Base-by-base conservation (phyloP, 768 basidiomycete genomes). In the Collybiopsis luxurians region DNA sequence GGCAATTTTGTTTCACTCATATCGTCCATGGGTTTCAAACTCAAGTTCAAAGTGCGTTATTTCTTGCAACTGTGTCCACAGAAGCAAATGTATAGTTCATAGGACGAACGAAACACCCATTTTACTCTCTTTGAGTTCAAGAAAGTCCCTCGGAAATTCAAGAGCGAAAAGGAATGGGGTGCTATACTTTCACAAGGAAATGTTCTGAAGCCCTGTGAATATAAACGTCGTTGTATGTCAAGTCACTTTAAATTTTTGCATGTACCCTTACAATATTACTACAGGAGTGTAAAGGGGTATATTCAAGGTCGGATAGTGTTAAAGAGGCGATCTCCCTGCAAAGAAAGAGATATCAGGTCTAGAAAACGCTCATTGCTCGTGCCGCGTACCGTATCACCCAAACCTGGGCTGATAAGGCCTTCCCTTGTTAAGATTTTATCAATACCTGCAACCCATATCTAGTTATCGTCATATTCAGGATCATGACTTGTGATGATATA, bases 401-500 rank as follows among this genome's bases (percentile, higher is more conserved):
- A 78, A 19, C 95, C 95, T 10, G 95, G 95, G n/a, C 74, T 80
- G 58, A 98, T 89, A 60, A 93, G 76, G 6, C 95, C 96, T 17
- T 90, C 80, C 0, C 60, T 43, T 0, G 91, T 95, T 59, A 98
- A 69, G 0, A 77, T 67, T 5, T 85, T 71, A 66, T 97, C 95
- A 11, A 95, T 81, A 1, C 85, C 90, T 19, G 90, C 92, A 39
- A 84, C 86, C 89, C 90, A 96, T 40, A 96, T 87, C 94, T 95
- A 59, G n/a, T n/a, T 11, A 45, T 19, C n/a, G 42, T n/a, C 42
- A 28, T 23, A 27, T 38, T 44, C 43, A 58, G 38, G n/a, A n/a
- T n/a, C 40, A 26, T 27, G 21, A 40, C 53, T 17, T 61, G 36
- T 47, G 50, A 21, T 2, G 48, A 55, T n/a, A 19, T 36, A 17